A percentile compares a stretch with the other conserved stretches of the same genome.
These are phyloP conservation scores for Pyrenophora seminiperda DNA, from an alignment of 2,329 filamentous ascomycete species.

Conservation along the genomic window DNA sequence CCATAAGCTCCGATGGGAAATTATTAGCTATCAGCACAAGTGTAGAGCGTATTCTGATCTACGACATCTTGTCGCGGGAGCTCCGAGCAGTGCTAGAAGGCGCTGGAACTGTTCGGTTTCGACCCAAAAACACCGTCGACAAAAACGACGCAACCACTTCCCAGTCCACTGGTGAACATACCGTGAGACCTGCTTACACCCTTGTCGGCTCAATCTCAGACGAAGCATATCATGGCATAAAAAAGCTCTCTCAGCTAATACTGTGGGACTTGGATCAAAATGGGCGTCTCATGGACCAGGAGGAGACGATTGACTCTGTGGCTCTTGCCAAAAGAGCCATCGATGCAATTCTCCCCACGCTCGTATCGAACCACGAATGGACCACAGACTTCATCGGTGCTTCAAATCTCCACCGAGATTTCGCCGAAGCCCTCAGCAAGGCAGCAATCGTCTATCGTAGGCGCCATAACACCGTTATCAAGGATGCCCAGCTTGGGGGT, in stretches of 20 bases:
- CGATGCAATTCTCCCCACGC: conserved; percentile 31
- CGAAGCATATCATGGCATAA: background rate
- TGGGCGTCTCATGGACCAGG: conserved; percentile 34
- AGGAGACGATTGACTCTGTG: conserved; percentile 32
- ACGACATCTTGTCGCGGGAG: conserved; percentile 29
- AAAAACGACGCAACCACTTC: background rate
- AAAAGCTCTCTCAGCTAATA: conserved; percentile 18
- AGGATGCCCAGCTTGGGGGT: conserved; percentile 17
- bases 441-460: conserved; percentile 29
- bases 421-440: conserved; percentile 23
- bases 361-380: conserved; percentile 36
- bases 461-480: conserved; percentile 27
- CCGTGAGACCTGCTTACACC: conserved; percentile 25
- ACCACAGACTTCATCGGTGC: conserved; percentile 27
- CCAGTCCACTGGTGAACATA: background rate
- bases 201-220: conserved; percentile 24
- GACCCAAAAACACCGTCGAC: conserved; percentile 5
- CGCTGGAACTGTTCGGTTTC: conserved; percentile 22
- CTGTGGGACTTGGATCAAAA: conserved; percentile 38
- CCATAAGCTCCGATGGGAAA: conserved; percentile 30
- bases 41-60: conserved; percentile 22
- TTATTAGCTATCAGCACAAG: conserved; percentile 31
- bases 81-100: conserved; percentile 34
- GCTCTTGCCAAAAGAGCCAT: conserved; percentile 33
- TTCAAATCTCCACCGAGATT: conserved; percentile 27